Percentiles rank a stretch among this genome's conserved stretches.
Evolutionary conservation across 257 asterid genomes (phyloP).

Genomic region (Datura wrightii): DNA sequence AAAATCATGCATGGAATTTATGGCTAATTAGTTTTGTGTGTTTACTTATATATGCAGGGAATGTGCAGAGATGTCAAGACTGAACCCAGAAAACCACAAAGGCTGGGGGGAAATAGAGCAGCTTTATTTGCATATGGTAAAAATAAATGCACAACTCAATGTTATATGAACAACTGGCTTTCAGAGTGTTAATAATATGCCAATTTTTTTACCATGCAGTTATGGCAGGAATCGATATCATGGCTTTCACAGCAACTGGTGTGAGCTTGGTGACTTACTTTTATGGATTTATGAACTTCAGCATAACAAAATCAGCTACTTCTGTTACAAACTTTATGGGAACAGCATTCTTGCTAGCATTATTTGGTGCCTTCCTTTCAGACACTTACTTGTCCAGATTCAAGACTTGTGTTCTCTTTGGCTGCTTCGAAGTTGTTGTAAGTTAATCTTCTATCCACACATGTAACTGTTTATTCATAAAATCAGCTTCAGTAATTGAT

Average conservation of each 20-base stretch:
- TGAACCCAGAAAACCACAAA: slow-evolving; percentile 39
- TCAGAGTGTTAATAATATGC: background rate
- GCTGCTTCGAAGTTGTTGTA: slow-evolving; percentile 57
- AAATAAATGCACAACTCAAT: background rate
- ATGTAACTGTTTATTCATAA: background rate
- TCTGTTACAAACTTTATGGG: slow-evolving; percentile 65
- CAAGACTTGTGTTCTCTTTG: slow-evolving; percentile 63
- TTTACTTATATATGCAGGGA: slow-evolving; percentile 43
- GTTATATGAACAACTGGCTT: background rate
- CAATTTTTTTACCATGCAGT: slow-evolving; percentile 43
- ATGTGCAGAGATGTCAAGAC: slow-evolving; percentile 39
- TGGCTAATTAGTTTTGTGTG: background rate
- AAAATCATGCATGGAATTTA: background rate
- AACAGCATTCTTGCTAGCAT: slow-evolving; percentile 56
- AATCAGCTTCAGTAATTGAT: background rate
- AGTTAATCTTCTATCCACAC: background rate
- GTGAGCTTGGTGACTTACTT: slow-evolving; percentile 67
- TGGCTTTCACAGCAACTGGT: slow-evolving; percentile 57
- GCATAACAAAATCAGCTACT: slow-evolving; percentile 62
- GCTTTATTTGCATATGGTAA: slow-evolving; percentile 58
- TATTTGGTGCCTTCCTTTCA: slow-evolving; percentile 66
- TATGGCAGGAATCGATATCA: slow-evolving; percentile 53
- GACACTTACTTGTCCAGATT: slow-evolving; percentile 68
- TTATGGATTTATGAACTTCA: slow-evolving; percentile 65
- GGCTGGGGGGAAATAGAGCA: slow-evolving; percentile 61